Evolutionary conservation across 176 grass and related monocot species (phyloP), one percentile per base, ranked within the genome.

Genomic region (Cymbopogon citratus): DNA sequence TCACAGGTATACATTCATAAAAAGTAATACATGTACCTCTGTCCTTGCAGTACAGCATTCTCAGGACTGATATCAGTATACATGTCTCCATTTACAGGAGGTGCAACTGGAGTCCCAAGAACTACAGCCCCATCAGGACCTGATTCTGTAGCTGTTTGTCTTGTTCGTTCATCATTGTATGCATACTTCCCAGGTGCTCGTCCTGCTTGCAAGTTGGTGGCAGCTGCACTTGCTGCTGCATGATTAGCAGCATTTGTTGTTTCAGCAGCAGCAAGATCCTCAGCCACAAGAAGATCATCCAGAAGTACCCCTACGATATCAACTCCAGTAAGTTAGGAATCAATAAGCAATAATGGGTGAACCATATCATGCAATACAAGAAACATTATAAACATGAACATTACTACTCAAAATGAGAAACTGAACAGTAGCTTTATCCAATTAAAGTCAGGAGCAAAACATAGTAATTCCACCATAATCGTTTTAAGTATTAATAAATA

Each of bases 41-140:
- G 91, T 77, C 89, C 97, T 82, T 90, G 96, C 28, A 94, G 81
- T 70, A 96, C 80, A 7, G 91, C 97, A 23, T 99, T 99, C 89
- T 99, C 97, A 29, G 93, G 87, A 78, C 92, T 99, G 75, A 99
- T 99, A 90, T 99, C 97, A 63, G 91, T 92, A 57, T 99, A 89
- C 81, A 96, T 89, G 89, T 96, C 97, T 24, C 97, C 97, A 87
- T 99, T 99, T 63, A 93, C 87, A 81, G 97, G 97, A 83, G 97
- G 91, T 36, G 97, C 97, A 73, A 99, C 97, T 78, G 97, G 87
- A 80, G 92, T 99, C 76, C 97, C 93, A 69, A 99, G 89, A 71
- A 94, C 89, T 43, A 99, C 92, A 85, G 93, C 87, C 77, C 96
- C 91, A 91, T 92, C 92, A 72, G 83, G 69, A 69, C 78, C 74